Conservation (phyloP, 139 green algal genomes). For the Klebsormidium nitens region DNA sequence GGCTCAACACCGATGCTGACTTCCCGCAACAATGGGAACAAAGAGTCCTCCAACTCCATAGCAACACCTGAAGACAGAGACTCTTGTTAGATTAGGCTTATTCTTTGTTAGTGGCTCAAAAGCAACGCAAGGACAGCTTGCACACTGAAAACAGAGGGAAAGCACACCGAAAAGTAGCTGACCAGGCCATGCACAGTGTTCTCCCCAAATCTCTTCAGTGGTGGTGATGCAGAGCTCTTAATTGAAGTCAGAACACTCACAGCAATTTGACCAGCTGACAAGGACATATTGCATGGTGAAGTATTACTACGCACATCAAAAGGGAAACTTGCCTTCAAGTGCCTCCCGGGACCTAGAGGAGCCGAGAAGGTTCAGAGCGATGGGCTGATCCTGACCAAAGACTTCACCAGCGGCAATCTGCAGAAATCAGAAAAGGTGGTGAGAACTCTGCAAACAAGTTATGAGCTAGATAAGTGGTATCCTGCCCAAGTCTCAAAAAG, state of each 20-base stretch:
- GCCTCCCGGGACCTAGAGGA: constrained; percentile 63
- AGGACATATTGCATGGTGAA: neutral
- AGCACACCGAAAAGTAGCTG: neutral
- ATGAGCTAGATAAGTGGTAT: too few species aligned
- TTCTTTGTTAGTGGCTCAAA: too few species aligned
- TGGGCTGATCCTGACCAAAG: constrained; percentile 81
- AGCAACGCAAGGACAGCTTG: too few species aligned
- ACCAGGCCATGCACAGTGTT: too few species aligned
- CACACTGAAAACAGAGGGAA: neutral
- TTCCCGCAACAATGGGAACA: constrained; percentile 83
- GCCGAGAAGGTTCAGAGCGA: constrained; percentile 78
- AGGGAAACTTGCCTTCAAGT: constrained; percentile 70
- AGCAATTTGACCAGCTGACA: too few species aligned
- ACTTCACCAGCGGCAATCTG: constrained; percentile 37
- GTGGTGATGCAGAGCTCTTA: too few species aligned
- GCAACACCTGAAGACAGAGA: constrained; percentile 74
- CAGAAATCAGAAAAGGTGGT: neutral
- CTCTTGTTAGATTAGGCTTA: too few species aligned
- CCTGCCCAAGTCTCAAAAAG: too few species aligned
- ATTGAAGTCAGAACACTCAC: too few species aligned
- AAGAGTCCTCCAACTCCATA: constrained; percentile 92
- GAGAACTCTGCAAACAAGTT: too few species aligned
- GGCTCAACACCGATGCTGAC: constrained; percentile 78
- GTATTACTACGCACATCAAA: too few species aligned
- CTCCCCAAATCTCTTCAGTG: too few species aligned